phyloP scores from a whole-genome alignment of 2,329 filamentous ascomycete genomes.

The Colletotrichum neosansevieriae region DNA sequence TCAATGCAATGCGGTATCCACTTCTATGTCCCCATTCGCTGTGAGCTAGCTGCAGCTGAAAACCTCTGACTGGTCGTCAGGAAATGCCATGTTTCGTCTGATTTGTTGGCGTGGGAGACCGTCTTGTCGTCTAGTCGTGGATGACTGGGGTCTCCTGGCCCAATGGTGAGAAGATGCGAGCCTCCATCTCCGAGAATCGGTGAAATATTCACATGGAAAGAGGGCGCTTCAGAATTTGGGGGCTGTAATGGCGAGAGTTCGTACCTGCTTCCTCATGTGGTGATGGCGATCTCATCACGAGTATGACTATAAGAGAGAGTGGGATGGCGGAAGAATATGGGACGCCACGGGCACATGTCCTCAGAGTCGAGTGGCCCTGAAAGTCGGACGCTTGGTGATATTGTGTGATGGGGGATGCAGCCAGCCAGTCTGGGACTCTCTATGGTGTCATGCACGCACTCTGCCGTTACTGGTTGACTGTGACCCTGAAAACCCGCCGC shows the following conservation, averaged over 20 bases:
- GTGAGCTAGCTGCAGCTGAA: constrained; percentile 23
- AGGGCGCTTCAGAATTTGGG: constrained; percentile 22
- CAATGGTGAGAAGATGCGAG: constrained; percentile 13
- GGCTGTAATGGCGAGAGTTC: constrained; percentile 27
- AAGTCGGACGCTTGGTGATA: constrained; percentile 41
- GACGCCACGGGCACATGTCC: constrained; percentile 29
- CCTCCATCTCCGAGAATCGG: constrained; percentile 10
- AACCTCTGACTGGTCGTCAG: constrained; percentile 22
- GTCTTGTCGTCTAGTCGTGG: constrained; percentile 22
- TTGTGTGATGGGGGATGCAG: constrained; percentile 32
- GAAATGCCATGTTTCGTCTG: constrained; percentile 33
- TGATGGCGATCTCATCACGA: constrained; percentile 33
- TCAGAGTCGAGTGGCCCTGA: constrained; percentile 19
- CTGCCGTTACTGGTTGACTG: constrained; percentile 27
- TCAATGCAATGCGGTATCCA: constrained; percentile 15
- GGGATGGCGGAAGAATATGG: constrained; percentile 17
- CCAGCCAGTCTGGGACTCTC: constrained; percentile 22
- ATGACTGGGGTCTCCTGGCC: constrained; percentile 13
- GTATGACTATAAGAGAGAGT: constrained; percentile 27
- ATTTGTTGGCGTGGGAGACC: constrained; percentile 35
- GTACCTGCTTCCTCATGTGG: constrained; percentile 36
- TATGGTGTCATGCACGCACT: constrained; percentile 37
- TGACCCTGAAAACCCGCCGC: constrained; percentile 25
- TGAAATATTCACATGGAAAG: constrained; percentile 25
- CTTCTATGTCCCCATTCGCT: constrained; percentile 17